Percentiles rank a stretch among this genome's conserved stretches.
phyloP scores from a whole-genome alignment of 495 filamentous ascomycete species.

The Tuber indicum region DNA sequence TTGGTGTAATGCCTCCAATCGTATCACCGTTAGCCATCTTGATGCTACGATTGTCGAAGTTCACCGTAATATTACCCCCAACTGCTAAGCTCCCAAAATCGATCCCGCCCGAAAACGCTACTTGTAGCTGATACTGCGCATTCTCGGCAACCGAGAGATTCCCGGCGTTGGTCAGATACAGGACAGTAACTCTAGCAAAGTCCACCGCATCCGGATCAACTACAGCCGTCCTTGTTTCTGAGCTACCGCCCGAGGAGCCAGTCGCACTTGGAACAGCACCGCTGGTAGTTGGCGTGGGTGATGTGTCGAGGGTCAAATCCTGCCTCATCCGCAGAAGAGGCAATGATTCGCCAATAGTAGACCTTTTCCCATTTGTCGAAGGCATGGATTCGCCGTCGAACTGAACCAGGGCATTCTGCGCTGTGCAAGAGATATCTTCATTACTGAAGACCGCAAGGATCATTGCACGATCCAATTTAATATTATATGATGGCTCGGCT shows the following conservation, averaged over 20 bases:
- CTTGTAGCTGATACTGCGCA: conserved; percentile 55
- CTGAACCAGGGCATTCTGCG: conserved; percentile 78
- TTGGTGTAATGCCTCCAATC: conserved; percentile 25
- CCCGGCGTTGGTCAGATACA: conserved; percentile 57
- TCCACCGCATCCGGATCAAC: conserved; percentile 52
- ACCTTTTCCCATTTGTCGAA: conserved; percentile 40
- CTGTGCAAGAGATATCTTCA: conserved; percentile 65
- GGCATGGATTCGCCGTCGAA: conserved; percentile 56
- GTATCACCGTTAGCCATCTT: conserved; percentile 16
- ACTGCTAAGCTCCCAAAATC: conserved; percentile 32
- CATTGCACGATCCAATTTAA: conserved; percentile 59
- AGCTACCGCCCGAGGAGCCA: conserved; percentile 43
- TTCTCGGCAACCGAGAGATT: conserved; percentile 49
- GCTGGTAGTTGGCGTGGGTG: conserved; percentile 27
- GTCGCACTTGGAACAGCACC: conserved; percentile 37
- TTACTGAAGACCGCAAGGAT: conserved; percentile 71
- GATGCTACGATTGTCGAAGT: conserved; percentile 36
- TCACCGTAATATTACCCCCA: conserved; percentile 25
- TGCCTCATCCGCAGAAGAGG: conserved; percentile 19
- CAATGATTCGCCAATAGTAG: conserved; percentile 42
- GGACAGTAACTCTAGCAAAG: conserved; percentile 59
- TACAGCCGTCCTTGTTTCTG: conserved; percentile 12
- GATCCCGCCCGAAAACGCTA: conserved; percentile 47
- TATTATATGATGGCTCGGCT: conserved; percentile 62
- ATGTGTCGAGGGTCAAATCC: conserved; percentile 28